Conservation (phyloP, 257 asterid genomes). For the Asclepias syriaca region DNA sequence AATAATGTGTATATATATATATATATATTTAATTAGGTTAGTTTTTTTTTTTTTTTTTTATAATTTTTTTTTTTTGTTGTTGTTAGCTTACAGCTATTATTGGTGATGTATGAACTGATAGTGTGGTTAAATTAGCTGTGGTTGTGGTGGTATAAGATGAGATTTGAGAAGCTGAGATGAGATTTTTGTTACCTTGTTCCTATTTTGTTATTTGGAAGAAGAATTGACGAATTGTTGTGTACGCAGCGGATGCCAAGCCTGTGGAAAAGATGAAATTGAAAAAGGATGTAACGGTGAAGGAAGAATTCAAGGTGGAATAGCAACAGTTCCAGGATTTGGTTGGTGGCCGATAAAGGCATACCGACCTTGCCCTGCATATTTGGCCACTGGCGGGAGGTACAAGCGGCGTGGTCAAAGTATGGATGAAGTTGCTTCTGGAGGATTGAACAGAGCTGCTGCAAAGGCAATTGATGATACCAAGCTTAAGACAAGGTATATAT, state of each 20-base stretch:
- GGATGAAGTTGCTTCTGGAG: conserved; percentile 88
- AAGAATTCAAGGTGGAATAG: conserved; percentile 96
- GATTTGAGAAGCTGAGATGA: not conserved
- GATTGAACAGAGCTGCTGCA: conserved; percentile 27
- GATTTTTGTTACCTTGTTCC: not conserved
- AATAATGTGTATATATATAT: not conserved
- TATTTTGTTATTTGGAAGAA: conserved; percentile 1
- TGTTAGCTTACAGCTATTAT: not conserved
- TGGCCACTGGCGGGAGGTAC: conserved; percentile 86
- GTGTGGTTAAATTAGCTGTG: not conserved
- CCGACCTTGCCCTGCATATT: conserved; percentile 83
- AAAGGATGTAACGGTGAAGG: conserved; percentile 92
- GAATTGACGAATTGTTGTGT: not conserved
- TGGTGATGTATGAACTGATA: not conserved
- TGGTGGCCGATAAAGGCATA: conserved; percentile 99
- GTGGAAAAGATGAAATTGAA: conserved; percentile 72
- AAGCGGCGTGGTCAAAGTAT: conserved; percentile 78
- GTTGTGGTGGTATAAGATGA: not conserved
- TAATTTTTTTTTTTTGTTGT: not conserved
- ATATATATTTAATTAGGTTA: too few species aligned
- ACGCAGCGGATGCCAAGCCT: conserved; percentile 69
- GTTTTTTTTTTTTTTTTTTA: not conserved
- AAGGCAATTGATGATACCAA: not conserved
- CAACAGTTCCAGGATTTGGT: conserved; percentile 84
- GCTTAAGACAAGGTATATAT: conserved; percentile 36